phyloP scores from a whole-genome alignment of 2,329 filamentous ascomycete species.

The Pseudopithomyces chartarum region DNA sequence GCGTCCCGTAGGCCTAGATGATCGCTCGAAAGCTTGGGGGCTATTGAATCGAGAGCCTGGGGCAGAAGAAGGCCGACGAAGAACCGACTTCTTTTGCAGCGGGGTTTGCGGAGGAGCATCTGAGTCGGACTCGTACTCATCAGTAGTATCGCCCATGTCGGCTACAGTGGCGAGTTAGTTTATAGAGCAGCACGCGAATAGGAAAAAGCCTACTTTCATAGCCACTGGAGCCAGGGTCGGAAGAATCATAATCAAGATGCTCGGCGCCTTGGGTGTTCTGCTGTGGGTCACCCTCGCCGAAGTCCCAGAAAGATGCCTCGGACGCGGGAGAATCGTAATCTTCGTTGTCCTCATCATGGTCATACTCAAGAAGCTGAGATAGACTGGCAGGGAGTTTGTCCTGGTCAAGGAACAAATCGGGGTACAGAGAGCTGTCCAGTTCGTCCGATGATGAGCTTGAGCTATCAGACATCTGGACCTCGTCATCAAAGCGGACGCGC shows the following conservation, averaged over 20 bases:
- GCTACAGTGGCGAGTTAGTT: slow-evolving; percentile 57
- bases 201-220: slow-evolving; percentile 61
- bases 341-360: slow-evolving; percentile 48
- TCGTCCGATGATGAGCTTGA: slow-evolving; percentile 52
- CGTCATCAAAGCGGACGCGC: slow-evolving; percentile 74
- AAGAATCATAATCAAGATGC: slow-evolving; percentile 49
- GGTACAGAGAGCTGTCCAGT: slow-evolving; percentile 70
- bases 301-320: slow-evolving; percentile 66
- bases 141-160: slow-evolving; percentile 65
- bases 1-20: slow-evolving; percentile 30
- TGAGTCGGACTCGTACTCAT: slow-evolving; percentile 57
- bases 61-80: slow-evolving; percentile 56
- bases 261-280: slow-evolving; percentile 38
- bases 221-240: slow-evolving; percentile 56
- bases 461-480: slow-evolving; percentile 68
- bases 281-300: slow-evolving; percentile 54
- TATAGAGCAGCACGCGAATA: slow-evolving; percentile 21
- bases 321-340: slow-evolving; percentile 51
- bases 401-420: slow-evolving; percentile 79
- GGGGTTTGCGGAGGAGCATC: slow-evolving; percentile 54
- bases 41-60: slow-evolving; percentile 45
- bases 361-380: slow-evolving; percentile 72
- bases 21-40: slow-evolving; percentile 45
- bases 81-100: slow-evolving; percentile 46
- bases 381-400: slow-evolving; percentile 73